These are phyloP conservation scores for Alternaria viburni DNA, from an alignment of 2,329 filamentous ascomycete species.

Conservation along the genomic window DNA sequence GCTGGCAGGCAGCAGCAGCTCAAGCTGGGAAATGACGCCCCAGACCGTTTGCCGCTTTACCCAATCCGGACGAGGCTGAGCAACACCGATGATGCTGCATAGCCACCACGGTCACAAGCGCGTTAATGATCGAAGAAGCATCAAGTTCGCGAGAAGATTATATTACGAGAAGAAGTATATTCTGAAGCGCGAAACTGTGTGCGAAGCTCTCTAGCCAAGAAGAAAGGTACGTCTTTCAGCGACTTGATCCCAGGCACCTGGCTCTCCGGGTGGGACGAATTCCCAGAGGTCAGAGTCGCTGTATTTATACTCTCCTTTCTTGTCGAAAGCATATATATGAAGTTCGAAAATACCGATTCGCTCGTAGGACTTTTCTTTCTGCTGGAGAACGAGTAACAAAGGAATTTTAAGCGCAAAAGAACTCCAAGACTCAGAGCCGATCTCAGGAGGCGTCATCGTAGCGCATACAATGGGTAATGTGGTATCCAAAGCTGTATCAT, in stretches of 20 bases:
- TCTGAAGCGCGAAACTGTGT: neutral
- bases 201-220: neutral
- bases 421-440: neutral
- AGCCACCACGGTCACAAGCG: neutral
- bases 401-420: fast-evolving
- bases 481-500: neutral
- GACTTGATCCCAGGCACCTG: neutral
- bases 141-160: neutral
- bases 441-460: neutral
- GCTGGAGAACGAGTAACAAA: neutral
- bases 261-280: neutral
- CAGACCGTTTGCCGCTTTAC: neutral
- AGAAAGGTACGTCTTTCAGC: neutral
- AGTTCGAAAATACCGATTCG: fast-evolving
- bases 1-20: neutral
- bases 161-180: neutral
- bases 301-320: fast-evolving
- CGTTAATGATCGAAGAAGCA: neutral
- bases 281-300: fast-evolving
- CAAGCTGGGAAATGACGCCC: neutral
- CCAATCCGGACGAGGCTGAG: neutral
- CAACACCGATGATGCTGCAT: neutral
- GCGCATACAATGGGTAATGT: neutral
- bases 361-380: neutral
- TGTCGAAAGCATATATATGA: fast-evolving